Conservation (phyloP, 2,329 filamentous ascomycete species). For the Trichoderma sp. region DNA sequence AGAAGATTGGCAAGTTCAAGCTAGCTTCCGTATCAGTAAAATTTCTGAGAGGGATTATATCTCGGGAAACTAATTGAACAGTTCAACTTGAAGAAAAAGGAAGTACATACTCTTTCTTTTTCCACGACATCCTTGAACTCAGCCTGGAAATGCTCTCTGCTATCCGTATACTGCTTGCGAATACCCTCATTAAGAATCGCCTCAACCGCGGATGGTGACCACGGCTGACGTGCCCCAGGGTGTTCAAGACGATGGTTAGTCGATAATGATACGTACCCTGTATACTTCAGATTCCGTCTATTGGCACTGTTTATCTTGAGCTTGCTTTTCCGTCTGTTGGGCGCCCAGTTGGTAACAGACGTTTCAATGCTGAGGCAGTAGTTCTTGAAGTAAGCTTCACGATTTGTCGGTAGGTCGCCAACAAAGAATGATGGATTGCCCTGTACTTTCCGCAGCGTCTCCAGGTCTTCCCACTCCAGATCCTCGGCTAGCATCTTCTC, state of each 20-base stretch:
- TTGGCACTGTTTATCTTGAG: background rate
- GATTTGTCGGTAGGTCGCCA: background rate
- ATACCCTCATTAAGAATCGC: background rate
- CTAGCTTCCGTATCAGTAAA: background rate
- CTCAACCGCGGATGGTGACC: background rate
- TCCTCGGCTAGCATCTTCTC: background rate
- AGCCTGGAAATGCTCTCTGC: background rate
- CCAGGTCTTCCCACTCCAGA: background rate
- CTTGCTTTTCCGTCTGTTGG: background rate
- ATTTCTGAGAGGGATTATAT: accelerated
- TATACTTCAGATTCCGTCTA: background rate
- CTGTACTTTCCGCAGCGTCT: background rate
- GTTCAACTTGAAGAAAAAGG: too few relatives aligned
- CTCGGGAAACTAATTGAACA: background rate
- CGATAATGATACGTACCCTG: background rate
- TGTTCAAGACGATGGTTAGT: background rate
- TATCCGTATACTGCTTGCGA: background rate
- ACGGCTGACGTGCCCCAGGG: background rate
- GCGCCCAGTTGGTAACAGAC: background rate
- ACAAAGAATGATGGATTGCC: background rate
- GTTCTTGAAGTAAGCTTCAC: slow-evolving; percentile 2
- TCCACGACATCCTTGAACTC: background rate
- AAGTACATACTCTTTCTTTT: background rate
- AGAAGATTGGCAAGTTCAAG: background rate
- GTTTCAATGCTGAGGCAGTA: background rate